Conservation (phyloP, 1,139 yeast species). For the Zygoascus sp. region DNA sequence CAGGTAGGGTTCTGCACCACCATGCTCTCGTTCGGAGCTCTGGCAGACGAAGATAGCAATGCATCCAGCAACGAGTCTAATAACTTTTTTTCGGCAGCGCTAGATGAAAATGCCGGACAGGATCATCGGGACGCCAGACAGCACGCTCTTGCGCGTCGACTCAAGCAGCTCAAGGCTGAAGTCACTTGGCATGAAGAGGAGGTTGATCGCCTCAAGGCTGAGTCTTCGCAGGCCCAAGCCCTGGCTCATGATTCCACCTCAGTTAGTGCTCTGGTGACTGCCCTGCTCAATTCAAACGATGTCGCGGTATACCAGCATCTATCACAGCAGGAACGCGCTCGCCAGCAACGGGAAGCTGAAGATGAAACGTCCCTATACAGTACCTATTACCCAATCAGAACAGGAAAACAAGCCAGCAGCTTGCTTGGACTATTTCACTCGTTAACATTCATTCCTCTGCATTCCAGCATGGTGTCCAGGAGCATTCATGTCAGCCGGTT, state of each 20-base stretch:
- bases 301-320: slow-evolving; percentile 4
- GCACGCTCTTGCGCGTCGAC: neutral
- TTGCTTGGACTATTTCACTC: slow-evolving; percentile 22
- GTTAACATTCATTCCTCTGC: slow-evolving; percentile 17
- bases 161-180: slow-evolving; percentile 4
- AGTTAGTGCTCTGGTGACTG: slow-evolving; percentile 5
- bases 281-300: slow-evolving; percentile 13
- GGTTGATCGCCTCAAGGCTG: neutral
- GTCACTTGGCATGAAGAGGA: slow-evolving; percentile 8
- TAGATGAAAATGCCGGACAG: neutral
- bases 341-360: slow-evolving; percentile 9
- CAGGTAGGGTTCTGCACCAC: too few species aligned
- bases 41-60: slow-evolving; percentile 8
- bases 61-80: neutral
- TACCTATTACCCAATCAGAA: slow-evolving; percentile 15
- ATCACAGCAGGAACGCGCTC: slow-evolving; percentile 5
- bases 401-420: slow-evolving; percentile 11
- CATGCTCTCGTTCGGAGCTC: slow-evolving; percentile 7
- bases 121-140: neutral
- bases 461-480: slow-evolving; percentile 12
- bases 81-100: neutral
- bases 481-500: slow-evolving; percentile 18
- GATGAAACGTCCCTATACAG: slow-evolving; percentile 11
- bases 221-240: neutral
- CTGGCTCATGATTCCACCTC: neutral